Evolutionary conservation across 2,329 filamentous ascomycete genomes (phyloP), one percentile per base, ranked within the genome.

Genomic region (Elsinoe australis): DNA sequence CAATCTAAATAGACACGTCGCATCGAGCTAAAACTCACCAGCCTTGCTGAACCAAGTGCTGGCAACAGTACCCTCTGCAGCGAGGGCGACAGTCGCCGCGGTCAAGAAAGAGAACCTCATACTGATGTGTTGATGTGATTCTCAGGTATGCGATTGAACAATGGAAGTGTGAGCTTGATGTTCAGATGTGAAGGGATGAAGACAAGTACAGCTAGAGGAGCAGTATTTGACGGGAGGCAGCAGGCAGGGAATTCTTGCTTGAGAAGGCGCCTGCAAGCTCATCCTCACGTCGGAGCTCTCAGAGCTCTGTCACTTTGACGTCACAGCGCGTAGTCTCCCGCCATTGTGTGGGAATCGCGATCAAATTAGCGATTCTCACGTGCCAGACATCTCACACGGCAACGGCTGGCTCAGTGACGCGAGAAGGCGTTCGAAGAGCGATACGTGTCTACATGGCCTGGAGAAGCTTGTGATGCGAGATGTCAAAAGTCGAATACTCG

Each of bases 31-130:
- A 55, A 39, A 70, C 85, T 59, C 76, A 94, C 89, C 83, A 62
- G 87, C 74, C 68, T 87, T 92, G 63, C 78, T 79, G 64, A 94
- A 88, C 88, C 88, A 95, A 67, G 71, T 84, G 70, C 82, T 88
- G 55, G 82, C 86, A 54, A 79, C 69, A 39, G 79, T 80, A 53
- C 75, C 76, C 61, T 86, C 79, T 32, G 83, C 78, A 62, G 85
- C 83, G 51, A 94, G 71, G 59, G 80, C 79, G 62, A 86, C 73
- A 60, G 86, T 72, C 56, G 90, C 69, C 68, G 87, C 65, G 63
- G 81, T 76, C 53, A 76, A 73, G 62, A 87, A 68, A 54, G 74
- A 69, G 68, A 92, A 78, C 74, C 79, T 92, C 89, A 95, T 95
- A 54, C 54, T 79, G 24, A 21, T 14, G 29, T 15, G 15, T 12